Conservation (phyloP, 129 eudicot genomes). For the Pseudognaphalium luteoalbum region DNA sequence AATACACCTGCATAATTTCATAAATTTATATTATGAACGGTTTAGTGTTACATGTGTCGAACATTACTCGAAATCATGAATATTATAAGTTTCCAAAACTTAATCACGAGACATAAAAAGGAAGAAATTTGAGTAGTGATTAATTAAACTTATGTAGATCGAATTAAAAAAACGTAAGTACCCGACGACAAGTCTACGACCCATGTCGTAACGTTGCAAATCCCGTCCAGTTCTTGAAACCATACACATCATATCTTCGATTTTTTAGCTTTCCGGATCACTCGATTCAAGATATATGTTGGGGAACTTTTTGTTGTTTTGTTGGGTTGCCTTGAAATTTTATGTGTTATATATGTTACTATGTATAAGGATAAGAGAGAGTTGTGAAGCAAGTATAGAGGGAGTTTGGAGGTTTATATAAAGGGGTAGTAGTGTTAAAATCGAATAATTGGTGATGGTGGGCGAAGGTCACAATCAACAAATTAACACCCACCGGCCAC, state of each 20-base stretch:
- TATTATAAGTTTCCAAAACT: background rate
- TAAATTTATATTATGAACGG: background rate
- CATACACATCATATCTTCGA: slow-evolving; percentile 52
- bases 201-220: slow-evolving; percentile 70
- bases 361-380: slow-evolving; percentile 34
- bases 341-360: background rate
- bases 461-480: slow-evolving; percentile 39
- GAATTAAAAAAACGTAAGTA: slow-evolving; percentile 11
- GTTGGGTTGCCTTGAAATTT: background rate
- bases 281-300: background rate
- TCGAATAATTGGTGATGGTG: slow-evolving; percentile 37
- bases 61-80: background rate
- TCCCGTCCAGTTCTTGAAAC: slow-evolving; percentile 79
- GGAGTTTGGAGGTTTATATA: slow-evolving; percentile 28
- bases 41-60: background rate
- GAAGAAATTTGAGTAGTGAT: background rate
- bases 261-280: background rate
- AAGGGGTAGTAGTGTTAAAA: slow-evolving; percentile 22
- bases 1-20: slow-evolving; percentile 53
- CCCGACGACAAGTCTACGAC: slow-evolving; percentile 87
- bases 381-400: slow-evolving; percentile 17
- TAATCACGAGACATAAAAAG: background rate
- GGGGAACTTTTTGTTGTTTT: background rate
- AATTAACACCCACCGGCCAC: slow-evolving; percentile 31
- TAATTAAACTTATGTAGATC: background rate